These are phyloP conservation scores for Kodamaea fungicola DNA, from an alignment of 1,139 yeast species.

Conservation along the genomic window DNA sequence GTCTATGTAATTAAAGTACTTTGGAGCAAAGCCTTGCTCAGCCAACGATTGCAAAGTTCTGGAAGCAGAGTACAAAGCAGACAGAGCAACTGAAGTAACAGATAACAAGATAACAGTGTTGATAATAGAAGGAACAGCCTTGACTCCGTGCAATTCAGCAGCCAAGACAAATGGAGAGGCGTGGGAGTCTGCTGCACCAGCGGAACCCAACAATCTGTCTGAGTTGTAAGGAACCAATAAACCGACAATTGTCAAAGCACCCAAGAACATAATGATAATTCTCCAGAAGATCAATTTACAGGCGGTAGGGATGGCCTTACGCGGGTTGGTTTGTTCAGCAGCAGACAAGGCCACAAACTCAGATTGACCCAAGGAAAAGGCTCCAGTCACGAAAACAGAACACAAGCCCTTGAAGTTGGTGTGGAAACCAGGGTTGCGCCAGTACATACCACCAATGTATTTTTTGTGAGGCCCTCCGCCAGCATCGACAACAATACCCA, in stretches of 20 bases:
- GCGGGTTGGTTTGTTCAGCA: constrained; percentile 41
- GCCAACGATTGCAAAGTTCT: constrained; percentile 44
- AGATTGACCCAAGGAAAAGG: constrained; percentile 42
- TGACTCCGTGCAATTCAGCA: constrained; percentile 38
- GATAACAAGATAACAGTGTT: constrained; percentile 43
- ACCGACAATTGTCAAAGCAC: constrained; percentile 39
- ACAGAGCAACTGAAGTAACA: constrained; percentile 45
- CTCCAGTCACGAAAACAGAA: constrained; percentile 40
- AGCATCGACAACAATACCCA: constrained; percentile 27
- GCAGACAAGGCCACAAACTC: constrained; percentile 42
- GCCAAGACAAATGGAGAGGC: constrained; percentile 48
- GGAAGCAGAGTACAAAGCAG: constrained; percentile 43
- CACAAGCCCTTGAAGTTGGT: constrained; percentile 37
- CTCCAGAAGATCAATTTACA: constrained; percentile 42
- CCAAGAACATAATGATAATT: constrained; percentile 37
- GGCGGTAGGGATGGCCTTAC: constrained; percentile 39
- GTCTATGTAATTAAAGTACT: constrained; percentile 40
- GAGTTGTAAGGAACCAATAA: constrained; percentile 41
- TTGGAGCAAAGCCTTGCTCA: constrained; percentile 43
- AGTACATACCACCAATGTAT: constrained; percentile 31
- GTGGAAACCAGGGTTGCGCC: constrained; percentile 25
- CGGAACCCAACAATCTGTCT: constrained; percentile 37
- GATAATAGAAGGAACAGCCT: constrained; percentile 38
- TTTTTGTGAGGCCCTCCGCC: constrained; percentile 23
- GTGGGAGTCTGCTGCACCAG: constrained; percentile 28